A percentile compares a stretch with the other conserved stretches of the same genome.
Conservation (phyloP, 768 basidiomycete genomes). For the Multifurca ochricompacta region DNA sequence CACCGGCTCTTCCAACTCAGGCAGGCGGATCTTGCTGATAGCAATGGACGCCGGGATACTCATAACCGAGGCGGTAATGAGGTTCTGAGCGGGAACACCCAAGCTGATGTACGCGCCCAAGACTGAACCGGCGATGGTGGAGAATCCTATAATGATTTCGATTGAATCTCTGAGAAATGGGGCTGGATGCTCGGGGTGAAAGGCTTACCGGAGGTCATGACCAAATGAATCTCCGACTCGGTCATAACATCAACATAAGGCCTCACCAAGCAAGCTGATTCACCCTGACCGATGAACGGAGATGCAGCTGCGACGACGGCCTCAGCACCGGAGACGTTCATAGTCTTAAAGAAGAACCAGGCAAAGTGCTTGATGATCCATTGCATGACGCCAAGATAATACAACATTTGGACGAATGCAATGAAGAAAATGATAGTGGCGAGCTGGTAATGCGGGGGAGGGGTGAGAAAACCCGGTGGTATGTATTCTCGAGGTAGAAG, state of each 20-base stretch:
- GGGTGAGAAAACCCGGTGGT: not conserved
- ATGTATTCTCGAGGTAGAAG: not conserved
- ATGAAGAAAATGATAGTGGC: conserved; percentile 88
- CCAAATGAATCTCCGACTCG: conserved; percentile 74
- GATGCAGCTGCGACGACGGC: conserved; percentile 89
- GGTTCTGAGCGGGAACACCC: conserved; percentile 71
- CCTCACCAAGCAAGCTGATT: conserved; percentile 77
- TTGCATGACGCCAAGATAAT: conserved; percentile 89
- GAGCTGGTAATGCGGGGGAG: conserved; percentile 38
- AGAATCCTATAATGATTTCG: conserved; percentile 45
- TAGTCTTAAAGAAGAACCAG: conserved; percentile 88
- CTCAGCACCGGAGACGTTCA: conserved; percentile 92
- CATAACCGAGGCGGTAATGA: conserved; percentile 89
- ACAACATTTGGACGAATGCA: conserved; percentile 86
- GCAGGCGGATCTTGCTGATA: conserved; percentile 81
- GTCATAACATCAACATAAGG: conserved; percentile 86
- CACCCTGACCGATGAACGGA: conserved; percentile 91
- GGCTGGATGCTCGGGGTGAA: not conserved
- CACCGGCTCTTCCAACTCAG: conserved; percentile 79
- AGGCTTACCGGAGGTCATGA: conserved; percentile 71
- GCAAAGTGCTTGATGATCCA: conserved; percentile 88
- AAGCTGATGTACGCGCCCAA: conserved; percentile 74
- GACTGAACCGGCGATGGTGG: conserved; percentile 89
- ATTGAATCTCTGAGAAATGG: not conserved
- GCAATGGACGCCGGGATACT: conserved; percentile 92